These are phyloP conservation scores for Aspergillus sparsus DNA, from an alignment of 495 filamentous ascomycete species.

Conservation along the genomic window DNA sequence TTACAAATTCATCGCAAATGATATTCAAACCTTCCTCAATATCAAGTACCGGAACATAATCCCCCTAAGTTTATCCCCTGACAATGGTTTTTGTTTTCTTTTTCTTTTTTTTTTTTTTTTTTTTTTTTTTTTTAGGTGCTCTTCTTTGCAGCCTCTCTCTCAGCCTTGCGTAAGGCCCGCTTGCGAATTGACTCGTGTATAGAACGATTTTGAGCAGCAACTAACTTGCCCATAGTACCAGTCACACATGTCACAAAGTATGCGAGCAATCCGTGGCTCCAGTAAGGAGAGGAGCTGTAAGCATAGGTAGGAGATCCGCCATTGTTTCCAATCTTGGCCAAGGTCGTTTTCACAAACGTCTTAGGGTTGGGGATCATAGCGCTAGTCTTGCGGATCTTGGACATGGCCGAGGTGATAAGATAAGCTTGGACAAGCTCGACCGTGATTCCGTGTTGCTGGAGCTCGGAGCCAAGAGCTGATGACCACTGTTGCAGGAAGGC, in stretches of 20 bases:
- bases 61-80: too few relatives aligned
- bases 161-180: constrained; percentile 85
- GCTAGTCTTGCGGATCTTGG: constrained; percentile 80
- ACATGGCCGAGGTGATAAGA: constrained; percentile 93
- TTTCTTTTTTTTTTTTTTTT: constrained; percentile 1
- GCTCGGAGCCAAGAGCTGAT: constrained; percentile 77
- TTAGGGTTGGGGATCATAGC: constrained; percentile 77
- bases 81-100: neutral
- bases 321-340: constrained; percentile 78
- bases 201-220: constrained; percentile 66
- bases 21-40: too few relatives aligned
- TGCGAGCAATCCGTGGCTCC: constrained; percentile 86
- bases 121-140: constrained; percentile 31
- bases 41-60: too few relatives aligned
- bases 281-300: constrained; percentile 87
- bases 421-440: constrained; percentile 88
- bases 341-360: constrained; percentile 73
- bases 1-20: too few relatives aligned
- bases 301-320: constrained; percentile 73
- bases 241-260: constrained; percentile 75
- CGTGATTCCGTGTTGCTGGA: constrained; percentile 73
- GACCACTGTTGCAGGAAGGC: constrained; percentile 99
- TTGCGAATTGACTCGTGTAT: constrained; percentile 88
- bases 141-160: constrained; percentile 65
- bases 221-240: constrained; percentile 62